These are phyloP conservation scores for Camelina hispida DNA, from an alignment of 345 rosid species.

Conservation along the genomic window DNA sequence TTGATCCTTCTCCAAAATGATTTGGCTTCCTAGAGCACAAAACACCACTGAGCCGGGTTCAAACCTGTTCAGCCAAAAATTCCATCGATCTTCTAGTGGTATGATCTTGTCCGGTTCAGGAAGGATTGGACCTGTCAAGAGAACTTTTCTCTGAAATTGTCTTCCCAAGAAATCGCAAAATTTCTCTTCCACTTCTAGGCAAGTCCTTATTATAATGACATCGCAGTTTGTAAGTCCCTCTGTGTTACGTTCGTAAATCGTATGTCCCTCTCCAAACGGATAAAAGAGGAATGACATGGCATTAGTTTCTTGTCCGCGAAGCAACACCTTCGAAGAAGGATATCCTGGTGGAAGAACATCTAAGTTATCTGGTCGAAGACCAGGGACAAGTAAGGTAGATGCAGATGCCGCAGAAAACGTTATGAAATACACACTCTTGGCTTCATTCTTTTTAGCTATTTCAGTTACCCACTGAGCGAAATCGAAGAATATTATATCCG, in stretches of 20 bases:
- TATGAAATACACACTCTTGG: neutral
- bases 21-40: slow-evolving; percentile 74
- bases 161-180: slow-evolving; percentile 53
- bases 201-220: slow-evolving; percentile 64
- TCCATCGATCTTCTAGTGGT: slow-evolving; percentile 57
- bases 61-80: slow-evolving; percentile 52
- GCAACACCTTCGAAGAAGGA: slow-evolving; percentile 18
- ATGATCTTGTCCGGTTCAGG: slow-evolving; percentile 40
- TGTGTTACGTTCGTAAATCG: neutral
- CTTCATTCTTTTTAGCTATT: neutral
- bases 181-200: slow-evolving; percentile 60
- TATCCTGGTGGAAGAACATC: slow-evolving; percentile 4
- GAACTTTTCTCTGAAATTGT: slow-evolving; percentile 53
- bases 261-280: neutral
- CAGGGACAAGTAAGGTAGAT: neutral
- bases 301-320: neutral
- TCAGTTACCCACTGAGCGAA: slow-evolving; percentile 31
- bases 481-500: slow-evolving; percentile 35
- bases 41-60: slow-evolving; percentile 52
- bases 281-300: neutral
- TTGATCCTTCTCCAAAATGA: slow-evolving; percentile 47
- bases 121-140: slow-evolving; percentile 69
- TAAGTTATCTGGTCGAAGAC: neutral
- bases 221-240: slow-evolving; percentile 43
- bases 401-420: neutral